phyloP scores from a whole-genome alignment of 2,329 filamentous ascomycete species.

The Camillea tinctor region DNA sequence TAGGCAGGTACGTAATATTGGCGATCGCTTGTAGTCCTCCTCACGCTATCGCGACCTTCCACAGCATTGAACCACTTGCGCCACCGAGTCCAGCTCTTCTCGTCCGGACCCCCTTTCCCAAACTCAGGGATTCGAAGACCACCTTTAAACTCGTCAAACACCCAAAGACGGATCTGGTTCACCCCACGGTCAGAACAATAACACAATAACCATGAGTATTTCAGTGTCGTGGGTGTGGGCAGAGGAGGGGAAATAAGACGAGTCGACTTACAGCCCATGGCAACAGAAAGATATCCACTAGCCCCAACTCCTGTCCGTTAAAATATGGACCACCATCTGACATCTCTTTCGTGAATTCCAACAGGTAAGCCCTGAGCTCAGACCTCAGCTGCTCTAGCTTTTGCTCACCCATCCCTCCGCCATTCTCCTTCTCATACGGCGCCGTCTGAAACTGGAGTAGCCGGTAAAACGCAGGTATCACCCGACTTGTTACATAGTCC shows the following conservation, averaged over 20 bases:
- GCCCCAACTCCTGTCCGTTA: constrained; percentile 44
- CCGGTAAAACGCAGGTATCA: constrained; percentile 55
- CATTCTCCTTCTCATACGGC: constrained; percentile 12
- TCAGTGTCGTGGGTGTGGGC: neutral
- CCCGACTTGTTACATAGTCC: constrained; percentile 54
- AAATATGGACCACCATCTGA: constrained; percentile 52
- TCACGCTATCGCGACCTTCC: constrained; percentile 47
- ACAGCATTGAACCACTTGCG: constrained; percentile 51
- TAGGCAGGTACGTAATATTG: constrained; percentile 57
- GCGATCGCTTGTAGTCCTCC: constrained; percentile 52
- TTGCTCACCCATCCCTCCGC: constrained; percentile 1
- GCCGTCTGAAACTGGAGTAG: constrained; percentile 28
- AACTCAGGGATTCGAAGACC: constrained; percentile 49
- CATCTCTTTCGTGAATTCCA: constrained; percentile 51
- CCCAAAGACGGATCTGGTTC: constrained; percentile 44
- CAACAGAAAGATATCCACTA: constrained; percentile 54
- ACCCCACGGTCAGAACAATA: neutral
- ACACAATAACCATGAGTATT: no score
- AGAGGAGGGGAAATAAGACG: neutral
- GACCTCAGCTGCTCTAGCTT: constrained; percentile 38
- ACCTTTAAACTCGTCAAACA: constrained; percentile 59
- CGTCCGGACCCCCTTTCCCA: constrained; percentile 47
- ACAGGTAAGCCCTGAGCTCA: constrained; percentile 50
- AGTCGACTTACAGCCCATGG: constrained; percentile 46
- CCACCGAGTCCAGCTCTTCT: constrained; percentile 51